These are phyloP conservation scores for Zymoseptoria pseudotritici DNA, from an alignment of 2,329 filamentous ascomycete species.

Conservation along the genomic window DNA sequence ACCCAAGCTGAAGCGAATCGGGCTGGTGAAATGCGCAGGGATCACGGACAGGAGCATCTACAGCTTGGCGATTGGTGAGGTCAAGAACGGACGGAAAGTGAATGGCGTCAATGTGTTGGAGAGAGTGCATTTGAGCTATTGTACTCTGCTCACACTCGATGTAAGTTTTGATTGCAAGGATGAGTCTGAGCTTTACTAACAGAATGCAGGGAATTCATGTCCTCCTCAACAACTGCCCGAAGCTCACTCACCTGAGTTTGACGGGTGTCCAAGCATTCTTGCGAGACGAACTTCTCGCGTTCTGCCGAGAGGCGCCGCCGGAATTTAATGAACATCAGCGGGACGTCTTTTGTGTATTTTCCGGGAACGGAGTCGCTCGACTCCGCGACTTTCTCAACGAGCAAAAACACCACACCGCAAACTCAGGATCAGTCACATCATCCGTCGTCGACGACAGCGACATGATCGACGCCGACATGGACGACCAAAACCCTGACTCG, in stretches of 20 bases:
- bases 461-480: constrained; percentile 25
- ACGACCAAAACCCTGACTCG: constrained; percentile 22
- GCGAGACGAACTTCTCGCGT: constrained; percentile 71
- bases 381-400: constrained; percentile 72
- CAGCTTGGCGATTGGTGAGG: constrained; percentile 55
- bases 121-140: constrained; percentile 93
- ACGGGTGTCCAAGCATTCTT: constrained; percentile 91
- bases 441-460: constrained; percentile 22
- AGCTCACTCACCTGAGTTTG: constrained; percentile 86
- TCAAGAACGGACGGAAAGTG: constrained; percentile 35
- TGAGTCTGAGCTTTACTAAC: constrained; percentile 24
- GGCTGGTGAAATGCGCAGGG: constrained; percentile 82
- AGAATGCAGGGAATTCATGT: constrained; percentile 70
- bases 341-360: constrained; percentile 96
- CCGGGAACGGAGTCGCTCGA: constrained; percentile 69
- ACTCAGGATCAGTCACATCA: constrained; percentile 15
- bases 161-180: constrained; percentile 45
- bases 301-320: constrained; percentile 78
- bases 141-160: constrained; percentile 71
- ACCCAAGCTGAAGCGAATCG: constrained; percentile 90
- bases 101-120: constrained; percentile 65
- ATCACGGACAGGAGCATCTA: constrained; percentile 89
- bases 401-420: constrained; percentile 16
- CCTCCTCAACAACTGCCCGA: constrained; percentile 82
- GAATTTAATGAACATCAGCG: constrained; percentile 96